A percentile compares a stretch with the other conserved stretches of the same genome.
Evolutionary conservation across 352 stramenopile genomes (phyloP).

Genomic region (Globisporangium paroecandrum): DNA sequence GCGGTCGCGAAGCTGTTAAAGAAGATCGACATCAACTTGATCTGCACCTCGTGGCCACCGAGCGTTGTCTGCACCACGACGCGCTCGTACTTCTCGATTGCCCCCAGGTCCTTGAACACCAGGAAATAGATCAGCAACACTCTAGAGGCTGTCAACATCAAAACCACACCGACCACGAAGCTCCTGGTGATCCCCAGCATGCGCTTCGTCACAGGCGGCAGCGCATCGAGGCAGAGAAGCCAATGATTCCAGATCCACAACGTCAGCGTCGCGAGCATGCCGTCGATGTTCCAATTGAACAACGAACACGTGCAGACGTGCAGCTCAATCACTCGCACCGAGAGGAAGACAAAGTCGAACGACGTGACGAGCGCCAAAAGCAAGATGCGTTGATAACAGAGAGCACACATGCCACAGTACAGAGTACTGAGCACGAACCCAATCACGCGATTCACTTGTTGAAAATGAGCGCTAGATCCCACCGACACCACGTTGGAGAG

Average conservation of each 20-base stretch:
- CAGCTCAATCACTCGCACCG: not conserved
- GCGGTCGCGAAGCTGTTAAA: conserved; percentile 20
- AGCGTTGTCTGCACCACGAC: not conserved
- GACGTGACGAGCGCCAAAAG: conserved; percentile 8
- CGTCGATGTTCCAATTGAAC: conserved; percentile 17
- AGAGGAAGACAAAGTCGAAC: conserved; percentile 21
- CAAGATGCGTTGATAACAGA: conserved; percentile 10
- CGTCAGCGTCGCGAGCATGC: conserved; percentile 1
- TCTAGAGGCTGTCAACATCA: not conserved
- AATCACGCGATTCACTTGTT: not conserved
- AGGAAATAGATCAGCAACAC: not conserved
- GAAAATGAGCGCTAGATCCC: too few relatives aligned
- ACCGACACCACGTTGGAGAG: not conserved
- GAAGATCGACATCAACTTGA: conserved; percentile 22
- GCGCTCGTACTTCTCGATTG: not conserved
- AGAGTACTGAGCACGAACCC: not conserved
- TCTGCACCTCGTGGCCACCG: not conserved
- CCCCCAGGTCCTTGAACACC: not conserved
- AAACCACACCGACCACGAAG: conserved; percentile 9
- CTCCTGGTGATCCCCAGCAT: conserved; percentile 12
- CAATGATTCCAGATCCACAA: conserved; percentile 27
- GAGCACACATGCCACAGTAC: not conserved
- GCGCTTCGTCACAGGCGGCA: conserved; percentile 20
- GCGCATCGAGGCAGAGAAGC: conserved; percentile 25
- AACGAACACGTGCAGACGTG: conserved; percentile 3